Percentiles rank a stretch among this genome's conserved stretches.
Conservation (phyloP, 495 filamentous ascomycete genomes). For the Neurospora sp. region DNA sequence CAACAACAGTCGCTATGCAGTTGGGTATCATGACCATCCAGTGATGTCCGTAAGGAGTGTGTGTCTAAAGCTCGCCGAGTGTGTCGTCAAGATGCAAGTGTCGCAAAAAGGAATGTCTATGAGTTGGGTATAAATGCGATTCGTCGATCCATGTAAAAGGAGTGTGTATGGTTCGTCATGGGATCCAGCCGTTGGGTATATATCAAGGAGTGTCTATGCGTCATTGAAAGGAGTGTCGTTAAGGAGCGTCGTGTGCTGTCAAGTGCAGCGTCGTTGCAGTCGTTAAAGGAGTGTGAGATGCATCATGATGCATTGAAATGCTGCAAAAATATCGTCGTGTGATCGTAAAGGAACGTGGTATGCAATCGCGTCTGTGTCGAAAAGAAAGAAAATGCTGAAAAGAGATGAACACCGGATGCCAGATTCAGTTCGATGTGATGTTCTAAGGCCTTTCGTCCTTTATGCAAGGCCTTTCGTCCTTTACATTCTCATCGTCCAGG, state of each 20-base stretch:
- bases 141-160: constrained; percentile 25
- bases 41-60: constrained; percentile 24
- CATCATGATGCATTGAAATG: constrained; percentile 21
- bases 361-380: constrained; percentile 42
- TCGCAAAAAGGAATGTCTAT: constrained; percentile 38
- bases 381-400: constrained; percentile 9
- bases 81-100: constrained; percentile 1
- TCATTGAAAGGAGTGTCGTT: constrained; percentile 6
- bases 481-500: constrained; percentile 17
- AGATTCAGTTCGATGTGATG: background rate
- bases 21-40: constrained; percentile 35
- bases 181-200: constrained; percentile 28
- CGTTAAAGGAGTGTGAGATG: constrained; percentile 25
- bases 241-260: background rate
- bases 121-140: constrained; percentile 24
- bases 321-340: constrained; percentile 21
- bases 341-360: constrained; percentile 36
- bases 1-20: constrained; percentile 44
- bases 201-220: constrained; percentile 32
- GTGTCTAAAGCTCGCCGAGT: constrained; percentile 12
- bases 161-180: constrained; percentile 29
- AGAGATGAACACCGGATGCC: constrained; percentile 9
- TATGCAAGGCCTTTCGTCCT: constrained; percentile 16
- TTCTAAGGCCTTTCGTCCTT: constrained; percentile 16
- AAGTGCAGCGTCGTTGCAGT: constrained; percentile 28